A percentile compares a stretch with the other conserved stretches of the same genome.
Conservation (phyloP, 2,329 filamentous ascomycete species). For the Pseudogymnoascus sp. region DNA sequence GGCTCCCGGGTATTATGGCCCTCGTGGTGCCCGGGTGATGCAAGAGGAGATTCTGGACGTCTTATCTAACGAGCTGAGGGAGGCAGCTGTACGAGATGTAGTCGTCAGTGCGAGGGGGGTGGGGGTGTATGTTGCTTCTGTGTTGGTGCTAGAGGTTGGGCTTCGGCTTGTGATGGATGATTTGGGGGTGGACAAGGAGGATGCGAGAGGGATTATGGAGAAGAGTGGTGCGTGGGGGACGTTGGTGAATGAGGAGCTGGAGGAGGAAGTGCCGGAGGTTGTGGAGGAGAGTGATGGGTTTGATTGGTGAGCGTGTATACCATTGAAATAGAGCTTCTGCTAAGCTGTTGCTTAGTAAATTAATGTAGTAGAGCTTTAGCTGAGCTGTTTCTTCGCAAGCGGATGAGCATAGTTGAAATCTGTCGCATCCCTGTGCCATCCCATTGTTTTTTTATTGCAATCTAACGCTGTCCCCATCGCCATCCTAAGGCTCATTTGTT, state of each 20-base stretch:
- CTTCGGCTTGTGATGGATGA: constrained; percentile 50
- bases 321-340: background rate
- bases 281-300: constrained; percentile 25
- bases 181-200: constrained; percentile 37
- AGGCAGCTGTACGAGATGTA: constrained; percentile 52
- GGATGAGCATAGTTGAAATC: too few relatives aligned
- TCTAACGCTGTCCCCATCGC: too few relatives aligned
- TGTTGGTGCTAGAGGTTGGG: constrained; percentile 65
- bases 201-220: constrained; percentile 26
- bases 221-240: constrained; percentile 21
- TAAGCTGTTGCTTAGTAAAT: background rate
- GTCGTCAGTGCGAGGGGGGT: constrained; percentile 59
- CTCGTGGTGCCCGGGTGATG: constrained; percentile 62
- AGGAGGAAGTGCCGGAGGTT: constrained; percentile 57
- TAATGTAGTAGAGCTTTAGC: too few relatives aligned
- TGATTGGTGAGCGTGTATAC: too few relatives aligned
- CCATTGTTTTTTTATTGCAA: too few relatives aligned
- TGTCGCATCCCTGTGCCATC: too few relatives aligned
- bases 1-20: constrained; percentile 72
- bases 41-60: constrained; percentile 56
- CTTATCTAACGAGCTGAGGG: constrained; percentile 52
- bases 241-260: constrained; percentile 33
- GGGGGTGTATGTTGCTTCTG: constrained; percentile 60
- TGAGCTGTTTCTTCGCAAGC: too few relatives aligned
- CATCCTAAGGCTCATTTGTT: too few relatives aligned